Base-by-base conservation (phyloP, 768 basidiomycete species). In the Auricularia auricula-judae region DNA sequence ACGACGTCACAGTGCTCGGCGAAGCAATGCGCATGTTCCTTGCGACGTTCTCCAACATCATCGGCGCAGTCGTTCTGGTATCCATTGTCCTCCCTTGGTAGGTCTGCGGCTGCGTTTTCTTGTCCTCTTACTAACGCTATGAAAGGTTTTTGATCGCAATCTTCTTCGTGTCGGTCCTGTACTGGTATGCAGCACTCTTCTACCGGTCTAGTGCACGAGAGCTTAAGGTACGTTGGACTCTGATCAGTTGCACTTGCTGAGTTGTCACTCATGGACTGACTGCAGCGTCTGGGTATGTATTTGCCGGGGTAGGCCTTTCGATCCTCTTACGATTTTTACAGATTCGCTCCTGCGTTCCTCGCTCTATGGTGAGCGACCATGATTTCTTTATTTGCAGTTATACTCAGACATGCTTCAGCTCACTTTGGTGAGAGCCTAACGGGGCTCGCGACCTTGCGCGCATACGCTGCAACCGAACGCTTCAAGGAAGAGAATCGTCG, bases 151-250 rank as follows among this genome's bases (percentile, higher is more conserved):
- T 93, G 64, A 84, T 93, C 66, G 87, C 85, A 12, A 84, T 91
- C 11, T 77, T 76, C 61, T 81, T 78, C 59, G 81, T 93, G 63
- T 69, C 80, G 3, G 60, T 84, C 18, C 73, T 83, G 10, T 97
- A 94, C 73, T 71, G 80, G 54, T 87, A 86, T 73, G 83, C 84
- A 34, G 91, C 91, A 3, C 75, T 78, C 2, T 96, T 93, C 78
- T 97, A 96, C 70, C 86, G 91, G 39, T 81, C 87, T 1, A 91
- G 89, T 71, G 89, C 93, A 5, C 79, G 93, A 68, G 93, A 96
- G 73, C 78, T 95, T 68, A 96, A 95, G 80, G 86, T 84, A 67
- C 10, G 74, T 29, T 3, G 29, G 29, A 29, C 29, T 29, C 36
- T 39, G 36, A 44, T 10, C 21, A 62, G 65, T 10, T 16, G 36